A percentile compares a stretch with the other conserved stretches of the same genome.
Evolutionary conservation across 75 land plant genomes (phyloP).

Genomic region (Chamaecyparis obtusa): DNA sequence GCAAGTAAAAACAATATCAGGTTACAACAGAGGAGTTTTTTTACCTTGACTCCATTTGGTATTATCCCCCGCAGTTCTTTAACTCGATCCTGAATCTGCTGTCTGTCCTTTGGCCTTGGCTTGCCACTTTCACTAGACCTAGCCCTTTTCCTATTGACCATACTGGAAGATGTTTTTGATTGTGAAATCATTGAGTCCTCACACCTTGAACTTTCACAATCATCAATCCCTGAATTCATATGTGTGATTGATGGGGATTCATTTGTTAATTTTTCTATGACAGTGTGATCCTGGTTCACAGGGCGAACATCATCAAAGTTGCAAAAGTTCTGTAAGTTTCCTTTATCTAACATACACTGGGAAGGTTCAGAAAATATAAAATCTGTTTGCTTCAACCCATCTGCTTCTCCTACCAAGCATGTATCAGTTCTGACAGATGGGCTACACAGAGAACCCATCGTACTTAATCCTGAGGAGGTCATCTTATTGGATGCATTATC

Average conservation of each 20-base stretch:
- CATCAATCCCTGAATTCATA: not conserved
- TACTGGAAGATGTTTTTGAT: not conserved
- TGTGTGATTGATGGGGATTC: not conserved
- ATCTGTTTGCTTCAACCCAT: not conserved
- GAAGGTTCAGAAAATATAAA: not conserved
- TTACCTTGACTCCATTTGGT: conserved; percentile 72
- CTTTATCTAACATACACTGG: conserved; percentile 6
- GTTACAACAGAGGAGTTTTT: not conserved
- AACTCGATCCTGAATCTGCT: conserved; percentile 73
- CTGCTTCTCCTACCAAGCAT: not conserved
- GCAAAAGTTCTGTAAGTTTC: not conserved
- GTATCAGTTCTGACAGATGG: not conserved
- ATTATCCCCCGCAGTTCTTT: conserved; percentile 70
- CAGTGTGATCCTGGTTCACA: not conserved
- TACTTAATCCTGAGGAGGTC: not conserved
- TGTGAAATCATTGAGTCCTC: not conserved
- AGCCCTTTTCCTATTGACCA: conserved; percentile 44
- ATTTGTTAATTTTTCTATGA: not conserved
- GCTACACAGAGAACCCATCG: not conserved
- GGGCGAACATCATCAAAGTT: not conserved
- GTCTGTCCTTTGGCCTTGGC: conserved; percentile 80
- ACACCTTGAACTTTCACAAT: not conserved
- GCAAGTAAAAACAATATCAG: not conserved
- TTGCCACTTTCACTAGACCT: conserved; percentile 60
- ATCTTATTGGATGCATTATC: not conserved